Percentiles rank a stretch among this genome's conserved stretches.
These are phyloP conservation scores for Penicillium italicum DNA, from an alignment of 2,329 filamentous ascomycete species.

Conservation along the genomic window DNA sequence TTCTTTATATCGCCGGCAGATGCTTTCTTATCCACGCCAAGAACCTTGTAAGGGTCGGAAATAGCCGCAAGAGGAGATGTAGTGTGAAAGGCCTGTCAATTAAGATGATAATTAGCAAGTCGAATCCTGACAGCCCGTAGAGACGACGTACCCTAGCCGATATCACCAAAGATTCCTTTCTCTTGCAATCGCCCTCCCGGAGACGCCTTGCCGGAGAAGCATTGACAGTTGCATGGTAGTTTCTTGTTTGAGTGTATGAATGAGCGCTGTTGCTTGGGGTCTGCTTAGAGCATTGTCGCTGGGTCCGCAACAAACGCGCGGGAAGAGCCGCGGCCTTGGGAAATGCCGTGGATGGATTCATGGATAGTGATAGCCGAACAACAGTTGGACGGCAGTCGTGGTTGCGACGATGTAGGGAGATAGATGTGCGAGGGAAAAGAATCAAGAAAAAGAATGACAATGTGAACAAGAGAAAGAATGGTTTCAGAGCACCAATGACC, in stretches of 20 bases:
- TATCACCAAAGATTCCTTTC: conserved; percentile 23
- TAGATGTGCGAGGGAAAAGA: not conserved
- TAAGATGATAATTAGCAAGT: not conserved
- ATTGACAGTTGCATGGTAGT: conserved; percentile 34
- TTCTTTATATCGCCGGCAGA: conserved; percentile 90
- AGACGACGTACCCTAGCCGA: conserved; percentile 33
- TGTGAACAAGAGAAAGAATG: conserved; percentile 5
- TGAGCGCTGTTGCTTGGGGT: conserved; percentile 26
- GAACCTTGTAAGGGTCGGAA: conserved; percentile 79
- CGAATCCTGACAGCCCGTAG: not conserved
- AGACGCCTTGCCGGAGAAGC: conserved; percentile 26
- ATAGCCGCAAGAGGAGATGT: conserved; percentile 60
- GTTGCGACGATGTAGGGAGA: not conserved
- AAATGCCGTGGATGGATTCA: conserved; percentile 42
- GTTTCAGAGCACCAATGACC: conserved; percentile 10
- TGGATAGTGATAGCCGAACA: conserved; percentile 26
- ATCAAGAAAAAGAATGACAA: conserved; percentile 7
- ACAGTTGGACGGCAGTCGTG: conserved; percentile 11
- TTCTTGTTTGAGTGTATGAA: conserved; percentile 35
- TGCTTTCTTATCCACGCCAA: conserved; percentile 81
- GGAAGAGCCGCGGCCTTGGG: conserved; percentile 44
- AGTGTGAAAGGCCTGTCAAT: conserved; percentile 42
- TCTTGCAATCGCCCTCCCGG: conserved; percentile 25
- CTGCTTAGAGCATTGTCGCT: conserved; percentile 40
- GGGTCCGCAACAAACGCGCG: conserved; percentile 42